phyloP scores from a whole-genome alignment of 495 filamentous ascomycete genomes.

The Penicillium paxilli region DNA sequence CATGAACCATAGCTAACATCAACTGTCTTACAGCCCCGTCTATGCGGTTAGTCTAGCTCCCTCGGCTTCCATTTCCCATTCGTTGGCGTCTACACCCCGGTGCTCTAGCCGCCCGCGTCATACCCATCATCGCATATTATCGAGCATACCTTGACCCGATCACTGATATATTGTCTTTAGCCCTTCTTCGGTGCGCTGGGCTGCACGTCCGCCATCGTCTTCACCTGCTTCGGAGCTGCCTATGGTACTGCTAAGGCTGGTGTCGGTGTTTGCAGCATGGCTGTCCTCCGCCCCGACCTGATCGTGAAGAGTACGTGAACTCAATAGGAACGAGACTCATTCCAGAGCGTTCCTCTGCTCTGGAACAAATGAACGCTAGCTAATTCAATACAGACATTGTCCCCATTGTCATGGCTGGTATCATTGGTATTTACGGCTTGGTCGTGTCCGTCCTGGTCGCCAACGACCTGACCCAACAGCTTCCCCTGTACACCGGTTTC shows the following conservation, averaged over 20 bases:
- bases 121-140: constrained; percentile 1
- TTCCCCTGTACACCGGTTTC: constrained; percentile 90
- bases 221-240: constrained; percentile 97
- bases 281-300: constrained; percentile 94
- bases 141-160: constrained; percentile 11
- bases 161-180: constrained; percentile 47
- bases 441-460: constrained; percentile 98
- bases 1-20: constrained; percentile 40
- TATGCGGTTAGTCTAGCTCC: constrained; percentile 84
- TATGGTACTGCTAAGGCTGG: constrained; percentile 99
- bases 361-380: not conserved
- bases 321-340: not conserved
- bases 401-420: constrained; percentile 99
- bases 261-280: constrained; percentile 97
- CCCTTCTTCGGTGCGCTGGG: constrained; percentile 99
- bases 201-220: constrained; percentile 96
- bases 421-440: constrained; percentile 99
- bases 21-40: constrained; percentile 69
- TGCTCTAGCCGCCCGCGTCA: constrained; percentile 19
- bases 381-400: constrained; percentile 76
- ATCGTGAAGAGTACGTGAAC: constrained; percentile 93
- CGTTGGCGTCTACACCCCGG: constrained; percentile 12
- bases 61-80: constrained; percentile 1
- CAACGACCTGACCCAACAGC: constrained; percentile 78
- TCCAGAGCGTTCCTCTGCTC: not conserved